These are phyloP conservation scores for Neonectria sp. DNA, from an alignment of 2,329 filamentous ascomycete genomes.

Conservation along the genomic window DNA sequence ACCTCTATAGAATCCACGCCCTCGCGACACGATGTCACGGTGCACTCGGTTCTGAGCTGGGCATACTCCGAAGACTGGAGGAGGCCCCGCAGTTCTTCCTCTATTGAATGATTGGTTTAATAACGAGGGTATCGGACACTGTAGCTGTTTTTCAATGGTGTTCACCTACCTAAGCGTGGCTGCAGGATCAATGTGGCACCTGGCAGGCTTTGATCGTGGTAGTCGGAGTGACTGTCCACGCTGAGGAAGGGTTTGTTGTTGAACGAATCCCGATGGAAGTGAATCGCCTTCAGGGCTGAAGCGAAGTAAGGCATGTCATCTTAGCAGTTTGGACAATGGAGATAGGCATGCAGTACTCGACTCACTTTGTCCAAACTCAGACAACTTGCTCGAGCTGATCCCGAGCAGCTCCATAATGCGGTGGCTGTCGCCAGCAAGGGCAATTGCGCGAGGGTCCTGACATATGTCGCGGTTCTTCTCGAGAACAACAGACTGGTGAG, in stretches of 20 bases:
- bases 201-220: neutral
- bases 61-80: neutral
- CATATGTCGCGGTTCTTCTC: neutral
- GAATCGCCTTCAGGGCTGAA: neutral
- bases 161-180: neutral
- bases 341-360: neutral
- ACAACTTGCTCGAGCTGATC: neutral
- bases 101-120: neutral
- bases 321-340: neutral
- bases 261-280: neutral
- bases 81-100: slow-evolving; percentile 3
- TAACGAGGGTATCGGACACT: too few relatives aligned
- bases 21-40: slow-evolving; percentile 4
- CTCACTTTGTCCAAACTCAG: neutral
- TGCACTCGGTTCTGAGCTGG: neutral
- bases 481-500: neutral
- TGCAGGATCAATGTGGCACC: neutral
- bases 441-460: neutral
- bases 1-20: slow-evolving; percentile 1
- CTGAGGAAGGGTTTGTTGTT: neutral
- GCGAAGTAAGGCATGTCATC: neutral
- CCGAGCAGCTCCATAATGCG: neutral
- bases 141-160: too few relatives aligned
- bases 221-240: neutral
- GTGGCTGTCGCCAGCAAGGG: neutral